Percentiles rank a stretch among this genome's conserved stretches.
Evolutionary conservation across 2,329 filamentous ascomycete species (phyloP).

Genomic region (Colletotrichum siamense): DNA sequence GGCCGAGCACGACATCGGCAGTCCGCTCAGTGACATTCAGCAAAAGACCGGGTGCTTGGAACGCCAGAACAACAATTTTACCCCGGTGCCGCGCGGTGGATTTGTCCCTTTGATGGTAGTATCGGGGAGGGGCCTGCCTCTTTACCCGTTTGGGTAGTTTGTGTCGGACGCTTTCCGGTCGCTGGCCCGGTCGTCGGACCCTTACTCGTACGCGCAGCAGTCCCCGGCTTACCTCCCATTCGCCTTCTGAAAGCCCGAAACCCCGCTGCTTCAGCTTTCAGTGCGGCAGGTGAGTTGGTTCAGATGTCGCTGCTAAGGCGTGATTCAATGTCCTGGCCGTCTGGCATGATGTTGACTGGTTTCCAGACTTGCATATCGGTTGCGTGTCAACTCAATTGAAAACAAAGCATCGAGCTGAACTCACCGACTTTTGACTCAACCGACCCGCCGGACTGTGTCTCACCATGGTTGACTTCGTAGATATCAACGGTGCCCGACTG

Average conservation of each 20-base stretch:
- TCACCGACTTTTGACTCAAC: not conserved
- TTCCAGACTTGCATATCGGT: not conserved
- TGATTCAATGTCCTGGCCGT: not conserved
- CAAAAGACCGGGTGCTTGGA: not conserved
- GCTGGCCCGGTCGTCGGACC: not conserved
- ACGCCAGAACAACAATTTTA: not conserved
- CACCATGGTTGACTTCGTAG: conserved; percentile 26
- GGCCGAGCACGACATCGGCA: conserved; percentile 17
- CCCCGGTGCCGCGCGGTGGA: not conserved
- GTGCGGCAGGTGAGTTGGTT: not conserved
- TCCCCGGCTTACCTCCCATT: not conserved
- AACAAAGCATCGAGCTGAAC: not conserved
- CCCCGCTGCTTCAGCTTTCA: conserved; percentile 1
- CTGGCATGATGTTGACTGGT: not conserved
- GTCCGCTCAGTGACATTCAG: not conserved
- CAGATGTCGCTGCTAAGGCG: not conserved
- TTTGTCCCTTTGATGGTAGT: not conserved
- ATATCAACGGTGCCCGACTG: conserved; percentile 37
- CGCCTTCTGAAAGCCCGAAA: not conserved
- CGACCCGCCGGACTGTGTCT: rapidly evolving
- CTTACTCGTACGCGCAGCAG: not conserved
- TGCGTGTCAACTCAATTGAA: rapidly evolving
- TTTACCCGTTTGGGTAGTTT: conserved; percentile 3
- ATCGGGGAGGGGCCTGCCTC: conserved; percentile 13
- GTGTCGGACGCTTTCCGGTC: not conserved